phyloP scores from a whole-genome alignment of 768 basidiomycete genomes.

The Kwoniella pini region DNA sequence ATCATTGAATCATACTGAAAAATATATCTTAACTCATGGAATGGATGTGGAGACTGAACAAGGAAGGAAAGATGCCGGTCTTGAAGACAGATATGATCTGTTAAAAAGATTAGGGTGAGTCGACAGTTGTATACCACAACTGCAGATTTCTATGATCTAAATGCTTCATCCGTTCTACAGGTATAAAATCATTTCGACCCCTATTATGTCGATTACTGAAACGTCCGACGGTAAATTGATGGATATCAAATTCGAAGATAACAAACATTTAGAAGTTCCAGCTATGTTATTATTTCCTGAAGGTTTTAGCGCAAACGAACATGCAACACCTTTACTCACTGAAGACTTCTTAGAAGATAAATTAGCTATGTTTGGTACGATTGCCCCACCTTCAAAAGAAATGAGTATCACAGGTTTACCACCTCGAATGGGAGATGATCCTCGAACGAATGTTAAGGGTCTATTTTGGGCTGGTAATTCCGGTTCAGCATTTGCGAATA shows the following conservation, averaged over 20 bases:
- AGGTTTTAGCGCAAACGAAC: background rate
- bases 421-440: slow-evolving; percentile 35
- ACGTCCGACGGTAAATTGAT: background rate
- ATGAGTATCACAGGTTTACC: background rate
- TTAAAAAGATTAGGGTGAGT: slow-evolving; percentile 25
- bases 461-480: slow-evolving; percentile 40
- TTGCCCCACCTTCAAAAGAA: background rate
- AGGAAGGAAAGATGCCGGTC: slow-evolving; percentile 23
- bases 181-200: slow-evolving; percentile 25
- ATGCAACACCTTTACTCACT: slow-evolving; percentile 17
- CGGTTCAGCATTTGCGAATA: slow-evolving; percentile 28
- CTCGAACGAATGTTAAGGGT: slow-evolving; percentile 23
- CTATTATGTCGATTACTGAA: slow-evolving; percentile 13
- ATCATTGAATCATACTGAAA: slow-evolving; percentile 17
- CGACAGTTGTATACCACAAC: no score
- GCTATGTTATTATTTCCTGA: slow-evolving; percentile 31
- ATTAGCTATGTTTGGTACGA: slow-evolving; percentile 5
- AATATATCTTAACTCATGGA: slow-evolving; percentile 34
- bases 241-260: slow-evolving; percentile 18
- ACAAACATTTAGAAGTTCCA: slow-evolving; percentile 13
- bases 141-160: no score
- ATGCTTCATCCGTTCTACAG: background rate
- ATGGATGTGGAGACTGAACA: slow-evolving; percentile 23
- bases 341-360: background rate
- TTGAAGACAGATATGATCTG: slow-evolving; percentile 22